Evolutionary conservation across 345 rosid genomes (phyloP).

Genomic region (Hirschfeldia incana): DNA sequence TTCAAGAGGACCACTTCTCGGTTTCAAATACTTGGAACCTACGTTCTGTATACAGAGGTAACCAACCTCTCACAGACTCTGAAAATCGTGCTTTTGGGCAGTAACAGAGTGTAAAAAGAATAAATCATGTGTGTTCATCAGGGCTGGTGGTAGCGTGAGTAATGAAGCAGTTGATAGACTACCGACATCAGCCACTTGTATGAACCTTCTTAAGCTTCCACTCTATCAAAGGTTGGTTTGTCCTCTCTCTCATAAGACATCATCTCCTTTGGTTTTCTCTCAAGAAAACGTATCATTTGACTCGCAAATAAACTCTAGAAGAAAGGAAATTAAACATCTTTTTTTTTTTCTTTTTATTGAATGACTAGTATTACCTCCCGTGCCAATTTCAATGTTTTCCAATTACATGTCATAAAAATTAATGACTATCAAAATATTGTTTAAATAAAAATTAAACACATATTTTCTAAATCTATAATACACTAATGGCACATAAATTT

Average conservation of each 20-base stretch:
- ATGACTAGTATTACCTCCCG: background rate
- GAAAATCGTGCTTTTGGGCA: background rate
- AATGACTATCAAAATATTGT: too few species aligned
- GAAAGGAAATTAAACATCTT: background rate
- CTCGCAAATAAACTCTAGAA: background rate
- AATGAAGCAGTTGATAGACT: constrained; percentile 32
- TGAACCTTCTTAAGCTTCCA: constrained; percentile 99
- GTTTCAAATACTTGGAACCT: constrained; percentile 90
- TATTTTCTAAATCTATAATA: too few species aligned
- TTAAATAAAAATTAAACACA: too few species aligned
- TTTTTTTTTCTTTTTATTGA: background rate
- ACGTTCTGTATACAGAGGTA: constrained; percentile 95
- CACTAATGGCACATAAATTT: too few species aligned
- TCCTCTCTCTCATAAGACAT: constrained; percentile 6
- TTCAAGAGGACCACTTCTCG: constrained; percentile 93
- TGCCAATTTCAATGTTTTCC: too few species aligned
- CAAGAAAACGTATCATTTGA: background rate
- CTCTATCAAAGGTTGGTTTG: constrained; percentile 82
- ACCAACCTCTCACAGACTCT: constrained; percentile 1
- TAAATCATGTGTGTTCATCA: constrained; percentile 20
- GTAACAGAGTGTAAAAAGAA: background rate
- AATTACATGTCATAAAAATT: too few species aligned
- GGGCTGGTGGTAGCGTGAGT: constrained; percentile 21
- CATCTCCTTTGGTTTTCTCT: background rate
- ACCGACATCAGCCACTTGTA: constrained; percentile 96